Conservation (phyloP, 805 yeast genomes). For the Blastobotrys robertii region DNA sequence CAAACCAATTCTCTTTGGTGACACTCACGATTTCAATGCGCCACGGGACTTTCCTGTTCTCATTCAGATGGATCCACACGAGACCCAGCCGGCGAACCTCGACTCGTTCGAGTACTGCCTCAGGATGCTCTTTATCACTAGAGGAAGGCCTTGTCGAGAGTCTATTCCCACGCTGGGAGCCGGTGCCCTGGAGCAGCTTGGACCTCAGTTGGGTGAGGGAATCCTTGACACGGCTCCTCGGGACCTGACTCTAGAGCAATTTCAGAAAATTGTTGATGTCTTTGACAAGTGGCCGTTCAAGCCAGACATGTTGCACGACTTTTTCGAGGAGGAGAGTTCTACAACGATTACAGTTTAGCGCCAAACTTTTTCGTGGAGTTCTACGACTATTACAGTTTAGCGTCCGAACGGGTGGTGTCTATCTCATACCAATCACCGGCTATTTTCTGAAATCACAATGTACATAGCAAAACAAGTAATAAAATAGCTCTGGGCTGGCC, state of each 20-base stretch:
- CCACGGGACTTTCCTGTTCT: conserved; percentile 32
- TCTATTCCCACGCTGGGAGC: conserved; percentile 58
- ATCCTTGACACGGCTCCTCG: conserved; percentile 37
- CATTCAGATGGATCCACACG: conserved; percentile 46
- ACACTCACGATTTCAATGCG: conserved; percentile 9
- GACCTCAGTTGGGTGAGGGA: conserved; percentile 24
- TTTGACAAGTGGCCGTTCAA: conserved; percentile 81
- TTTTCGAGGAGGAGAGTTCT: conserved; percentile 27
- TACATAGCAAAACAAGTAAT: no score
- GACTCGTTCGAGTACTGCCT: conserved; percentile 61
- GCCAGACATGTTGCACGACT: conserved; percentile 43
- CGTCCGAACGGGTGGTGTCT: no score
- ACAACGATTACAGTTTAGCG: not conserved
- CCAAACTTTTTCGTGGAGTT: not conserved
- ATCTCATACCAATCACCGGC: no score
- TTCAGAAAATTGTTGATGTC: conserved; percentile 37
- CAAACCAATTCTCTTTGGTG: not conserved
- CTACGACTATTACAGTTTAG: no score
- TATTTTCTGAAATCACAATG: no score
- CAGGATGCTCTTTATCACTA: conserved; percentile 45
- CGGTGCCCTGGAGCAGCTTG: conserved; percentile 48
- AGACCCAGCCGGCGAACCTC: conserved; percentile 33
- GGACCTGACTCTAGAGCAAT: conserved; percentile 47
- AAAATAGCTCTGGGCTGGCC: no score
- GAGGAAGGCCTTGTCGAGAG: conserved; percentile 36